Percentiles rank a stretch among this genome's conserved stretches.
Evolutionary conservation across 371 early-diverging fungal species (phyloP).

Genomic region (Haplosporangium sp.): DNA sequence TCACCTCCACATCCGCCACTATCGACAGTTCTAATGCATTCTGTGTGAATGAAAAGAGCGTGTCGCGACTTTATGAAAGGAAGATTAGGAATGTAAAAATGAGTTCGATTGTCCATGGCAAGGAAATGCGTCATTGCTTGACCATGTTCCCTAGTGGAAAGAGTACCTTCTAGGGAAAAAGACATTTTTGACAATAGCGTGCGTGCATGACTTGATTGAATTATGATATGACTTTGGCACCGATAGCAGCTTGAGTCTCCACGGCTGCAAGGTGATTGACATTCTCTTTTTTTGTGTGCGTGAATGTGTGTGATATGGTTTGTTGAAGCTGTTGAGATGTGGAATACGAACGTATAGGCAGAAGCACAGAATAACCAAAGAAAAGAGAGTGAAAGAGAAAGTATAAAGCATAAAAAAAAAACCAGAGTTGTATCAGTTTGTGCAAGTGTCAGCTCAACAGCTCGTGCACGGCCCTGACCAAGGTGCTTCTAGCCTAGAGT

Average conservation of each 20-base stretch:
- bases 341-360: too few species aligned
- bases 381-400: too few species aligned
- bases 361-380: too few species aligned
- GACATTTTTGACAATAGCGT: slow-evolving; percentile 73
- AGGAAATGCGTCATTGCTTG: not conserved
- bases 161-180: slow-evolving; percentile 60
- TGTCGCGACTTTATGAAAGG: slow-evolving; percentile 57
- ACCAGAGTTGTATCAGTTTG: too few species aligned
- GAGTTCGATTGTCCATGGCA: not conserved
- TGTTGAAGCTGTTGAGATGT: too few species aligned
- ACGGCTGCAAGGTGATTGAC: slow-evolving; percentile 49
- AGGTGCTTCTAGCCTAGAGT: too few species aligned
- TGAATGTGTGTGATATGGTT: too few species aligned
- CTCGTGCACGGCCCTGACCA: too few species aligned
- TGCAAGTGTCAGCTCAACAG: too few species aligned
- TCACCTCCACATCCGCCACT: slow-evolving; percentile 67
- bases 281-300: slow-evolving; percentile 3
- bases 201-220: slow-evolving; percentile 56
- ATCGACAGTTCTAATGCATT: slow-evolving; percentile 80
- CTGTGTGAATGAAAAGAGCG: slow-evolving; percentile 80
- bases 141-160: not conserved
- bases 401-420: too few species aligned
- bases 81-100: not conserved
- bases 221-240: slow-evolving; percentile 39
- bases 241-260: slow-evolving; percentile 53